Percentiles rank a stretch among this genome's conserved stretches.
Evolutionary conservation across 140 eudicot species (phyloP).

Genomic region (Anethum foeniculum): DNA sequence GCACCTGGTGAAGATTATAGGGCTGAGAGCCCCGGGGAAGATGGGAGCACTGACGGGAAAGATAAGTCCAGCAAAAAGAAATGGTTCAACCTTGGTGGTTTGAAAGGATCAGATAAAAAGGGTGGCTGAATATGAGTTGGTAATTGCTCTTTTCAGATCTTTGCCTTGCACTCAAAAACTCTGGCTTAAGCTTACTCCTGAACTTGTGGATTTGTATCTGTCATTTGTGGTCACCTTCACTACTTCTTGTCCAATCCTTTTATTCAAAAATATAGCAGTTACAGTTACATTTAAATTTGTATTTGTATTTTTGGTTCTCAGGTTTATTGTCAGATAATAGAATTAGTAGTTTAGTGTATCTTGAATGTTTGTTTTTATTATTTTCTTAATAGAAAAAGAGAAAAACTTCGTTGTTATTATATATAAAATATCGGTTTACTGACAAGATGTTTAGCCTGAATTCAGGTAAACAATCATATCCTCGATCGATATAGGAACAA

Average conservation of each 20-base stretch:
- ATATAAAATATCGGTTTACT: not conserved
- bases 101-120: constrained; percentile 66
- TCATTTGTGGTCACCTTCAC: not conserved
- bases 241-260: not conserved
- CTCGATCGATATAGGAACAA: not conserved
- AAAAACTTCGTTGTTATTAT: not conserved
- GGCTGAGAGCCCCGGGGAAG: constrained; percentile 62
- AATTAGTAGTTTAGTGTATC: not conserved
- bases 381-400: not conserved
- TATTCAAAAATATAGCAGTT: not conserved
- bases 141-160: not conserved
- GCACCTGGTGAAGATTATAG: constrained; percentile 40
- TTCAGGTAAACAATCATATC: not conserved
- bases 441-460: not conserved
- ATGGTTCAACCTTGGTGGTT: constrained; percentile 72
- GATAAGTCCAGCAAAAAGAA: constrained; percentile 66
- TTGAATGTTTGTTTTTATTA: not conserved
- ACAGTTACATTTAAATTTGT: not conserved
- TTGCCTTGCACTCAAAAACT: not conserved
- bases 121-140: constrained; percentile 9
- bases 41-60: constrained; percentile 65
- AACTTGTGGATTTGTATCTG: not conserved
- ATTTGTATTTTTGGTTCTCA: not conserved
- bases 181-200: not conserved
- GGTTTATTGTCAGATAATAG: constrained; percentile 1